Percentiles rank a stretch among this genome's conserved stretches.
These are phyloP conservation scores for Chrysochromulina parva DNA, from an alignment of 78 protist species.

Conservation along the genomic window DNA sequence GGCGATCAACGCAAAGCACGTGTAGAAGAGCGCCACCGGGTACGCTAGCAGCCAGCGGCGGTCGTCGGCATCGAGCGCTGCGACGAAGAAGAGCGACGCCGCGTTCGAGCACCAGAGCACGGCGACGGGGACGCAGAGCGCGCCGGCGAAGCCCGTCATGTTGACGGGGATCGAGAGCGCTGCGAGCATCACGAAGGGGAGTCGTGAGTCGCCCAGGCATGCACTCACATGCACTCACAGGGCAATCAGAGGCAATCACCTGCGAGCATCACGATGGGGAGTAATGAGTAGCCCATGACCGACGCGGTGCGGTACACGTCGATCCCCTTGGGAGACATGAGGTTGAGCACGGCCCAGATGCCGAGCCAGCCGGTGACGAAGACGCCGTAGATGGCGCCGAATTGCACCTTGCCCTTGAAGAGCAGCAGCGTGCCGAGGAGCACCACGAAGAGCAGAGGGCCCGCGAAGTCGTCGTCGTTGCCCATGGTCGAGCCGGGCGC, in stretches of 20 bases:
- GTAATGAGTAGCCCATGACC: background rate
- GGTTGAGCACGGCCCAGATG: background rate
- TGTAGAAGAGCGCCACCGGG: slow-evolving; percentile 22
- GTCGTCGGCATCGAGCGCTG: background rate
- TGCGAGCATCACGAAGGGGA: too few relatives aligned
- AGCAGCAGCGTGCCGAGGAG: background rate
- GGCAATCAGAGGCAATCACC: background rate
- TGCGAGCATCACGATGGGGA: background rate
- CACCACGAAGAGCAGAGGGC: background rate
- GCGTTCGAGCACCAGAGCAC: slow-evolving; percentile 1
- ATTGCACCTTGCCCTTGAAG: background rate
- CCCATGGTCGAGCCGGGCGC: background rate
- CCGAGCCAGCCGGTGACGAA: background rate
- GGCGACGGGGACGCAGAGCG: background rate
- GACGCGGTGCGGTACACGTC: slow-evolving; percentile 12
- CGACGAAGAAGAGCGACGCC: slow-evolving; percentile 1
- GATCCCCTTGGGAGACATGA: background rate
- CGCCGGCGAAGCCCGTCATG: background rate
- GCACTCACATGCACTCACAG: too few relatives aligned
- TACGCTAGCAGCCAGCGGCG: slow-evolving; percentile 4
- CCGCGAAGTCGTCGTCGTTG: background rate
- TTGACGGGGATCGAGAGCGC: background rate
- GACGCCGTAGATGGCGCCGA: background rate
- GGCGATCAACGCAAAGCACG: background rate
- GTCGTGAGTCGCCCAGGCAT: too few relatives aligned